phyloP scores from a whole-genome alignment of 2,329 filamentous ascomycete genomes.

The Cercospora sojina region DNA sequence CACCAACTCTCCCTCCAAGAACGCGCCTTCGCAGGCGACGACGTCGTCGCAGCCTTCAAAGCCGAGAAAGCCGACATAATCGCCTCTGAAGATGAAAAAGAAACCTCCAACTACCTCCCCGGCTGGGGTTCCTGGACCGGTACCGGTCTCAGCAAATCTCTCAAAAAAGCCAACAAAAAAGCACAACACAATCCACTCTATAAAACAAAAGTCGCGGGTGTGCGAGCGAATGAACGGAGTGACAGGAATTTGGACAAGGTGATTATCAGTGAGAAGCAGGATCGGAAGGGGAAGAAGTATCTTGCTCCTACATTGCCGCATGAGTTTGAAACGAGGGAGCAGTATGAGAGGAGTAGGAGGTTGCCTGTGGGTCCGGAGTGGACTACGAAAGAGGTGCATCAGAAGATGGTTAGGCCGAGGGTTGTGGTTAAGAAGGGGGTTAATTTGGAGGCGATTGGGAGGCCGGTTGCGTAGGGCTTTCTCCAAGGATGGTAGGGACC shows the following conservation, averaged over 20 bases:
- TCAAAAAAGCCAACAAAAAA: constrained; percentile 61
- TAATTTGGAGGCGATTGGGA: constrained; percentile 81
- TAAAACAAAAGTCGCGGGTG: constrained; percentile 60
- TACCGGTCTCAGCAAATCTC: constrained; percentile 71
- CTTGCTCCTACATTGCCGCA: constrained; percentile 81
- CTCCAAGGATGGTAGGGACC: not conserved
- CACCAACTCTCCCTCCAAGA: constrained; percentile 69
- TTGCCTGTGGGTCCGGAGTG: constrained; percentile 91
- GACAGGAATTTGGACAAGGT: constrained; percentile 80
- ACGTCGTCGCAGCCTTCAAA: constrained; percentile 77
- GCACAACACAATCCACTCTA: constrained; percentile 53
- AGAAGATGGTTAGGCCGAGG: constrained; percentile 82
- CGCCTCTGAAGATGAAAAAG: constrained; percentile 77
- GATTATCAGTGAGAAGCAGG: constrained; percentile 86
- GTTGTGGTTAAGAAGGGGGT: constrained; percentile 83
- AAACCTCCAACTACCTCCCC: constrained; percentile 79
- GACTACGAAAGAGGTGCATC: constrained; percentile 94
- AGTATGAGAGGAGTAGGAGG: constrained; percentile 86
- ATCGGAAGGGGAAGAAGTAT: constrained; percentile 90
- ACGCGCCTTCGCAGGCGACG: constrained; percentile 80
- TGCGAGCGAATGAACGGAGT: constrained; percentile 73
- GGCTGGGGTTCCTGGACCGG: constrained; percentile 95
- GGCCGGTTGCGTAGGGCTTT: constrained; percentile 58
- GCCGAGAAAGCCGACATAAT: constrained; percentile 72
- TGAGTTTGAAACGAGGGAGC: constrained; percentile 79